Conservation (phyloP, 2,329 filamentous ascomycete genomes). For the Chaetomiaceae sp. region DNA sequence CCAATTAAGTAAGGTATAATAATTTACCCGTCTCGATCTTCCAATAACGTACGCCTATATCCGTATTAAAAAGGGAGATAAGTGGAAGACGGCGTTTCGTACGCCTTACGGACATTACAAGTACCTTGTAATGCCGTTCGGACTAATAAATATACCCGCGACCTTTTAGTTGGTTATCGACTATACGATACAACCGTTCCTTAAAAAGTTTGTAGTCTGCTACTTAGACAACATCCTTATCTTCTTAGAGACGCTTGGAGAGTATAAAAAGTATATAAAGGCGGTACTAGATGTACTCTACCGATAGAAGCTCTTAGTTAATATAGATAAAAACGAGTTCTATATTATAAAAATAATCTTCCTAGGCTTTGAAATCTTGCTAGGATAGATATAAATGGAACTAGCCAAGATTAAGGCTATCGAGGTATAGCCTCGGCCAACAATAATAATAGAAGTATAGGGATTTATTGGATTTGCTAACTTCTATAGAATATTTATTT, state of each 20-base stretch:
- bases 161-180: conserved; percentile 15
- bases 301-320: not conserved
- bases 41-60: not conserved
- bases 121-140: conserved; percentile 33
- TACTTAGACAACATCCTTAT: conserved; percentile 22
- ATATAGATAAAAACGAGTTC: conserved; percentile 8
- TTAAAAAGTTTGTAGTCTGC: conserved; percentile 10
- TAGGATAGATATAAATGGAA: not conserved
- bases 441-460: conserved; percentile 24
- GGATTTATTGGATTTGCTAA: conserved; percentile 32
- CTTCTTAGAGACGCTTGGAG: conserved; percentile 8
- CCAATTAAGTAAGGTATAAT: not conserved
- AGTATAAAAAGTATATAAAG: conserved; percentile 5
- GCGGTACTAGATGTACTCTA: not conserved
- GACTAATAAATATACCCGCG: conserved; percentile 23
- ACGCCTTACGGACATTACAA: conserved; percentile 28
- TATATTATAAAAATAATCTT: not conserved
- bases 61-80: not conserved
- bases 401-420: not conserved
- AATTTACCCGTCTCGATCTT: not conserved
- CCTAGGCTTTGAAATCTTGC: not conserved
- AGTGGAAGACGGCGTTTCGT: conserved; percentile 23
- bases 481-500: conserved; percentile 33
- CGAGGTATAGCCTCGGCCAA: not conserved
- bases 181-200: not conserved